Evolutionary conservation across 768 basidiomycete genomes (phyloP), one percentile per base, ranked within the genome.

Genomic region (Trametes punicea): DNA sequence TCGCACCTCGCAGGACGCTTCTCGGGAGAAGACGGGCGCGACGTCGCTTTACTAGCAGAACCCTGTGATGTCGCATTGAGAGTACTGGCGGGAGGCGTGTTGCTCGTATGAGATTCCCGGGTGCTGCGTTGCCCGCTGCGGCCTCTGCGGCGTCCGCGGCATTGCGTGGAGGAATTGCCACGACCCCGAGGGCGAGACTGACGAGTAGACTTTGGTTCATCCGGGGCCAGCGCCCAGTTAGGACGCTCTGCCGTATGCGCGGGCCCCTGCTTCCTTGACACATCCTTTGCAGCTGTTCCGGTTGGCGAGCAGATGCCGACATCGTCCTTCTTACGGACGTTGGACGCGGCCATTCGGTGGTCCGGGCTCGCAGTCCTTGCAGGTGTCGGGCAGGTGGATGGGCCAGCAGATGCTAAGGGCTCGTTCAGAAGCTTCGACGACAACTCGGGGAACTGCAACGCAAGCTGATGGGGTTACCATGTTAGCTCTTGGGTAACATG

Each of bases 341-440:
- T 7, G 34, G 3, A n/a, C 9, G n/a, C 33, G 33, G 34, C n/a
- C n/a, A n/a, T n/a, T n/a, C n/a, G n/a, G n/a, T n/a, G n/a, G n/a
- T 6, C 11, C 13, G 52, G 52, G 13, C 52, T 54, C 5, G n/a
- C 34, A 2, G 38, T n/a, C 16, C 54, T 55, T 3, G 39, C 40
- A 20, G 39, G 54, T 10, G 47, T 42, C 6, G 46, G 46, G 15
- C 46, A 55, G n/a, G 26, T 9, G 6, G 52, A 46, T 13, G 42
- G 29, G 15, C 31, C 21, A 1, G 49, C 27, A 16, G 50, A 54
- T 4, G 51, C 38, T 16, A 60, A 26, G 15, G 59, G 59, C 31
- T 46, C 50, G 30, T 47, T 56, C 33, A 66, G 54, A 16, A 66
- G 47, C 34, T 51, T 31, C 11, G 56, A 56, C 3, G 61, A 57